Base-by-base conservation (phyloP, 495 filamentous ascomycete species). In the Podospora tetraspora region DNA sequence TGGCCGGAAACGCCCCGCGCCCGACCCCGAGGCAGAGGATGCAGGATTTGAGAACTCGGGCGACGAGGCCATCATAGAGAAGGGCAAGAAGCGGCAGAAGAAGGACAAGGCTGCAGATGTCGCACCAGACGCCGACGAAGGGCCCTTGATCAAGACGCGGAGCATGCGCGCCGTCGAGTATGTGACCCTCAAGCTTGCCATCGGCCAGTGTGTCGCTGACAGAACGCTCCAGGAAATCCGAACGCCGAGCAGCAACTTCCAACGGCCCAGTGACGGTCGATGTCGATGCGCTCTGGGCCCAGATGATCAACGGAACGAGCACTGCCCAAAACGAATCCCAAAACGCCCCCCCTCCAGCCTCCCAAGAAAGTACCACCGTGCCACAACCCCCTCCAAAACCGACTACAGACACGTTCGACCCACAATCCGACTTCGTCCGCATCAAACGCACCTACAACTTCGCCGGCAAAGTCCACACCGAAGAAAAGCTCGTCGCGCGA, bases 381-480 rank as follows among this genome's bases (percentile, higher is more conserved):
- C 75, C 65, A 43, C 67, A 64, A 62, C 73, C 57, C 25, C 56
- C 68, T 23, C 52, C 59, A 57, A 27, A 13, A n/a, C 7, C 23
- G 13, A 16, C 60, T 43, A 57, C 59, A 52, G 57, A 11, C 37
- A 6, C 29, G 37, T 12, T 24, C 19, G n/a, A 57, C 29, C 64
- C 67, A 10, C 66, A 70, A 27, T 22, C 67, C 27, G 69, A 89
- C 19, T 86, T 86, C 81, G 86, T 98, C 69, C 89, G 89, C 63
- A 96, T 99, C 61, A 94, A 90, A 68, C 89, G 91, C 30, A 93
- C 90, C 6, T 97, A 96, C 79, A 90, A 90, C 66, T 98, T 97
- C 72, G 95, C 95, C 13, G 96, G 96, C 66, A 89, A 94, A 75
- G 85, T 88, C 56, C 91, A 91, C 72, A 92, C 89, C 1, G 91